These are phyloP conservation scores for Spiromastix sp. DNA, from an alignment of 2,329 filamentous ascomycete genomes.

Conservation along the genomic window DNA sequence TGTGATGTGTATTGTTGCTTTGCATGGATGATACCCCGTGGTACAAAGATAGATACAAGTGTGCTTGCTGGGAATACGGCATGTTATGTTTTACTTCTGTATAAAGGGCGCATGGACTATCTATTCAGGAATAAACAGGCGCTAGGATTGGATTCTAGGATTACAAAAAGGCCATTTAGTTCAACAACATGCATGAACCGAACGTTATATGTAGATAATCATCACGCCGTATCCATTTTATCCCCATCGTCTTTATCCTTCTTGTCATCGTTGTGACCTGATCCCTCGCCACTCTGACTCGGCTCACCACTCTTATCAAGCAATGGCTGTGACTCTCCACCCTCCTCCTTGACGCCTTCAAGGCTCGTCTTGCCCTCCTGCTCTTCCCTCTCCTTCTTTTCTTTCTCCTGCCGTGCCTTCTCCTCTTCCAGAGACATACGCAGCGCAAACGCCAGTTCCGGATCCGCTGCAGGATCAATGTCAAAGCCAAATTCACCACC, in stretches of 20 bases:
- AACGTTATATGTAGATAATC: conserved; percentile 6
- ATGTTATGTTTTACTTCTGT: too few relatives aligned
- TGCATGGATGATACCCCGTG: too few relatives aligned
- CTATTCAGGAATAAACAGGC: too few relatives aligned
- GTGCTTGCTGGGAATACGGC: too few relatives aligned
- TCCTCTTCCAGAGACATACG: conserved; percentile 98
- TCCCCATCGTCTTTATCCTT: conserved; percentile 47
- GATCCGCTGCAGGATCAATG: conserved; percentile 83
- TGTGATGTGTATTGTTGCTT: too few relatives aligned
- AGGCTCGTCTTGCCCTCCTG: conserved; percentile 64
- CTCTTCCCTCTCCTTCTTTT: conserved; percentile 63
- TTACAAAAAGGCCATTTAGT: too few relatives aligned
- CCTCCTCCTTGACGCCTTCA: conserved; percentile 73
- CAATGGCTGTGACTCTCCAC: conserved; percentile 50
- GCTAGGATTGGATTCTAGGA: too few relatives aligned
- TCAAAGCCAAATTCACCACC: conserved; percentile 71
- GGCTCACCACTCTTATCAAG: conserved; percentile 55
- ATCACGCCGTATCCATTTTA: conserved; percentile 84
- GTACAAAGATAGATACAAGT: too few relatives aligned
- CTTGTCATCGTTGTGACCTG: conserved; percentile 41
- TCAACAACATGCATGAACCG: too few relatives aligned
- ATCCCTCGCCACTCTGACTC: conserved; percentile 49
- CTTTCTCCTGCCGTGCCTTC: conserved; percentile 83
- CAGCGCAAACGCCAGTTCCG: conserved; percentile 84
- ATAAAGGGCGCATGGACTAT: too few relatives aligned